Conservation (phyloP, 2,329 filamentous ascomycete genomes). For the Rugonectria rugulosa region DNA sequence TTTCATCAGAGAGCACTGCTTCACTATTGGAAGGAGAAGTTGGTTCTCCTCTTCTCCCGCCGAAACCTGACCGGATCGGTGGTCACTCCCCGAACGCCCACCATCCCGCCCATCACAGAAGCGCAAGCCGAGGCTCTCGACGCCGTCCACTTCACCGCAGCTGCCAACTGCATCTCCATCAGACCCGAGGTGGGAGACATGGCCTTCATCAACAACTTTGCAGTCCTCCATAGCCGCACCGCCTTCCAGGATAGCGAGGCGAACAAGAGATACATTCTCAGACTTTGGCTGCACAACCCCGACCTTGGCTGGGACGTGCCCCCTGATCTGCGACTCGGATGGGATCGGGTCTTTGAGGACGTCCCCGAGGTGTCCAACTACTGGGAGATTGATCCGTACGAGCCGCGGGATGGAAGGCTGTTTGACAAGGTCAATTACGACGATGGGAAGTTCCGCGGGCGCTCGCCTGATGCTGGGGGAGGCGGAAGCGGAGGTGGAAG, state of each 20-base stretch:
- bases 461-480: neutral
- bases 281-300: neutral
- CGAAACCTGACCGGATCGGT: slow-evolving; percentile 65
- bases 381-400: neutral
- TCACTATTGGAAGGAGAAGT: neutral
- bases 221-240: slow-evolving; percentile 59
- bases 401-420: neutral
- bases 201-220: slow-evolving; percentile 62
- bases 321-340: neutral
- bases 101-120: slow-evolving; percentile 63
- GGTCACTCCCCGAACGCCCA: slow-evolving; percentile 56
- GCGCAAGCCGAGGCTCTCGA: slow-evolving; percentile 61
- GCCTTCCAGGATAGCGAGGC: slow-evolving; percentile 52
- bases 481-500: neutral
- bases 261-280: slow-evolving; percentile 41
- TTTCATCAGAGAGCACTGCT: neutral
- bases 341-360: neutral
- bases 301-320: neutral
- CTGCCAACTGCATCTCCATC: slow-evolving; percentile 52
- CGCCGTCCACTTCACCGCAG: slow-evolving; percentile 56
- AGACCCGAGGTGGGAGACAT: slow-evolving; percentile 59
- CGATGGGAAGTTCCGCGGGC: neutral
- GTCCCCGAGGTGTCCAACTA: neutral
- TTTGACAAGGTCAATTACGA: neutral
- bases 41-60: slow-evolving; percentile 39